Percentiles rank a stretch among this genome's conserved stretches.
Conservation (phyloP, 805 yeast genomes). For the Candida cerambycidarum region DNA sequence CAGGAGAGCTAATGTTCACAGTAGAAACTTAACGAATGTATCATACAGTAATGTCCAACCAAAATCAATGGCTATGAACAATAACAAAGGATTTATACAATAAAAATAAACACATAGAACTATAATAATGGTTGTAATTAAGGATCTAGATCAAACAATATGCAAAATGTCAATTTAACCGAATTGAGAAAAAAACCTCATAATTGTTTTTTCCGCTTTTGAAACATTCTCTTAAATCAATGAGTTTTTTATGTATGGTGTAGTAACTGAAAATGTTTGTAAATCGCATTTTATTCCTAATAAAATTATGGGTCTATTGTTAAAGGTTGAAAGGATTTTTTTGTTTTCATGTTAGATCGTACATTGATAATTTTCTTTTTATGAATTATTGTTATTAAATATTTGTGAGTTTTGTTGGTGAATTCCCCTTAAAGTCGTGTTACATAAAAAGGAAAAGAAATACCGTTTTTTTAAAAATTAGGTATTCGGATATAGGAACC, state of each 20-base stretch:
- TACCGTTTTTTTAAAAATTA: not conserved
- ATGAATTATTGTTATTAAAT: not conserved
- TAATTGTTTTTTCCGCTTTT: constrained; percentile 1
- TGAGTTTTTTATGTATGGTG: not conserved
- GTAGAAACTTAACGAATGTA: not conserved
- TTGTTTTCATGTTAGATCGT: not conserved
- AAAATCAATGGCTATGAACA: not conserved
- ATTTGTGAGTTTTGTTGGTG: not conserved
- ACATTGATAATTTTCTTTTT: constrained; percentile 3
- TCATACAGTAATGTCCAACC: constrained; percentile 6
- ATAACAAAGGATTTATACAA: not conserved
- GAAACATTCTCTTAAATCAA: not conserved
- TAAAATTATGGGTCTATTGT: constrained; percentile 2
- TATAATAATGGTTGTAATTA: not conserved
- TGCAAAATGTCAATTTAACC: constrained; percentile 1
- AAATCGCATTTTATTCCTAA: not conserved
- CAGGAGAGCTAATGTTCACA: too few species aligned
- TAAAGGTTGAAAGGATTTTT: not conserved
- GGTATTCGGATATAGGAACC: too few species aligned
- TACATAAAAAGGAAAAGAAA: not conserved
- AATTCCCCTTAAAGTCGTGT: constrained; percentile 1
- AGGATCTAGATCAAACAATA: constrained; percentile 1
- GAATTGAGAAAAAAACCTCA: not conserved
- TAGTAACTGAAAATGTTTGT: not conserved
- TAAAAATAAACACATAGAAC: not conserved